These are phyloP conservation scores for Pseudopyricularia cyperi DNA, from an alignment of 2,329 filamentous ascomycete genomes.

Conservation along the genomic window DNA sequence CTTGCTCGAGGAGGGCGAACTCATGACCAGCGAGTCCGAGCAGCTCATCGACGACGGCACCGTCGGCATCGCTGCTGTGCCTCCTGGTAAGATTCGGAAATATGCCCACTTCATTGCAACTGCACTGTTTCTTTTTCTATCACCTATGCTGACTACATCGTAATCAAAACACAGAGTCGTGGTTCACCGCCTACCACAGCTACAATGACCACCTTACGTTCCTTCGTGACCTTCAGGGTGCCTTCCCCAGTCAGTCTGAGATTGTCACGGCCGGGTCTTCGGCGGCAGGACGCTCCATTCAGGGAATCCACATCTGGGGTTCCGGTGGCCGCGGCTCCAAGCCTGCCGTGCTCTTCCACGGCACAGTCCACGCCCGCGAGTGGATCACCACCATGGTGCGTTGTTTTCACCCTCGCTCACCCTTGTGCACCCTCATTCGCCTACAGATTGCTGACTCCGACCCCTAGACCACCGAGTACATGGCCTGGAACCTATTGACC, in stretches of 20 bases:
- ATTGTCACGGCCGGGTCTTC: slow-evolving; percentile 32
- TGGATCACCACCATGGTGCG: slow-evolving; percentile 44
- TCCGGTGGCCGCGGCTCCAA: slow-evolving; percentile 27
- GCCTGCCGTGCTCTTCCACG: slow-evolving; percentile 40
- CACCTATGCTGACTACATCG: not conserved
- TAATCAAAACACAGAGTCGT: slow-evolving; percentile 17
- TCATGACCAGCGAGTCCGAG: not conserved
- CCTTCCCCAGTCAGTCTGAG: slow-evolving; percentile 32
- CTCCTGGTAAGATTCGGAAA: not conserved
- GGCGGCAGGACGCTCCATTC: slow-evolving; percentile 36
- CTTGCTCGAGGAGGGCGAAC: not conserved
- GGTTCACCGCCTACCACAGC: slow-evolving; percentile 40
- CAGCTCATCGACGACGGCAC: not conserved
- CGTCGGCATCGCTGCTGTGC: not conserved
- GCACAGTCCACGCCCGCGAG: slow-evolving; percentile 45
- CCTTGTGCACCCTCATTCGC: slow-evolving; percentile 6
- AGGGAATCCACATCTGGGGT: slow-evolving; percentile 47
- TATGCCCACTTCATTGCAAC: not conserved
- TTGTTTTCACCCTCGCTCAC: slow-evolving; percentile 35
- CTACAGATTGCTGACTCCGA: not conserved
- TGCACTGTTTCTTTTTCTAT: not conserved
- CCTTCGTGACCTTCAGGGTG: slow-evolving; percentile 28
- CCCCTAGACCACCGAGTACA: slow-evolving; percentile 30
- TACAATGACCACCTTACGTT: slow-evolving; percentile 38
- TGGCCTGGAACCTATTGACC: slow-evolving; percentile 34